Percentiles rank a stretch among this genome's conserved stretches.
These are phyloP conservation scores for Saccharomyces jurei DNA, from an alignment of 805 yeast species.

Conservation along the genomic window DNA sequence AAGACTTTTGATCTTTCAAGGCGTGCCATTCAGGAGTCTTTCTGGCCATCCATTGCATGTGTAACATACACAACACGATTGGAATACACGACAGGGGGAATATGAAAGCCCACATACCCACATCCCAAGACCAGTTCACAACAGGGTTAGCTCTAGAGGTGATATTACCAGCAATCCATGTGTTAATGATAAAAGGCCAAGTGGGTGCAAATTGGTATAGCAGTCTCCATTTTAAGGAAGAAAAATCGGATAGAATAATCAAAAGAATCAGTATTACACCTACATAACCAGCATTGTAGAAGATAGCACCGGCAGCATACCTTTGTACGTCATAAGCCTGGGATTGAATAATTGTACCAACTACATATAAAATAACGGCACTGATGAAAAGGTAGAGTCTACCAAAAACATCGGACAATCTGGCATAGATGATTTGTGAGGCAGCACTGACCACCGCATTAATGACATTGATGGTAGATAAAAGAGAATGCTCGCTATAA, in stretches of 20 bases:
- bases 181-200: conserved; percentile 64
- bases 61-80: conserved; percentile 41
- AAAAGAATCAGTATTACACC: conserved; percentile 52
- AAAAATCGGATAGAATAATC: conserved; percentile 56
- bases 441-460: conserved; percentile 50
- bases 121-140: conserved; percentile 59
- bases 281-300: conserved; percentile 46
- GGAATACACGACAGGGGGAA: conserved; percentile 63
- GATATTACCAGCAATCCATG: conserved; percentile 68
- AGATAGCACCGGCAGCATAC: conserved; percentile 50
- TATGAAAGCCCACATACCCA: conserved; percentile 75
- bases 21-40: conserved; percentile 44
- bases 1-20: conserved; percentile 35
- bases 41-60: conserved; percentile 49
- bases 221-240: conserved; percentile 65
- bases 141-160: conserved; percentile 31
- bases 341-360: conserved; percentile 51
- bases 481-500: conserved; percentile 41
- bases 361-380: conserved; percentile 42
- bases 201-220: conserved; percentile 58
- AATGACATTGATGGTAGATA: conserved; percentile 45
- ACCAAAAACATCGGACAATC: conserved; percentile 50
- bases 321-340: conserved; percentile 46
- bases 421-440: conserved; percentile 47
- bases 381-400: conserved; percentile 41